Base-by-base conservation (phyloP, 306 rosid genomes). In the Prinsepia uniflora region DNA sequence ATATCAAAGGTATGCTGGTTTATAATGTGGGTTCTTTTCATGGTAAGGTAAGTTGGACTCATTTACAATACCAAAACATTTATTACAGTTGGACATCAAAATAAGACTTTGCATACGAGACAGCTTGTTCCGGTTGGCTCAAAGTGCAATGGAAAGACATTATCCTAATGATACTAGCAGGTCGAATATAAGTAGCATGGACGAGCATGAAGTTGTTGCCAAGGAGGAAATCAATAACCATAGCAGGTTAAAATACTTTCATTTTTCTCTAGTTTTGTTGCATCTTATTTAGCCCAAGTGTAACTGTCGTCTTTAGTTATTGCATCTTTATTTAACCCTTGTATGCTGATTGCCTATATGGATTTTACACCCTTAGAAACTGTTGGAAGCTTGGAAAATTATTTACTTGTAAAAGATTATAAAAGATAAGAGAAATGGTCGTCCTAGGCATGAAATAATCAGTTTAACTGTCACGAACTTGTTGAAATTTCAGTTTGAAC, bases 81-180 rank as follows among this genome's bases (percentile, higher is more conserved):
- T 78, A 75, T 67, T 84, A 73, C 95, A 94, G 99, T 81, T 94
- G 87, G 97, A 94, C 80, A 67, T 87, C 82, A 75, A 81, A 73
- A 79, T 84, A 78, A 83, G 99, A 77, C 72, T 89, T 47, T 82
- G 91, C 81, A 86, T 91, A 78, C 80, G 92, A 80, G 95, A 91
- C 79, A 94, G 99, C 84, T 79, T 94, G 86, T 84, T 83, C 81
- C 90, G 99, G 76, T 80, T 94, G 89, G 91, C 97, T 70, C 87
- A 87, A 76, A 90, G 97, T 75, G 90, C 96, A 74, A 77, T 30
- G 72, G 88, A 79, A 75, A 87, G 99, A 84, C 86, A 83, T 73
- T 78, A 67, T 81, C 69, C 81, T 67, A 84, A 77, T 72, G 90
- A 88, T 60, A 90, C 90, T 57, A 69, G 85, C 76, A 86, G 87